Percentiles rank a stretch among this genome's conserved stretches.
phyloP scores from a whole-genome alignment of 768 basidiomycete genomes.

The Agrocybe praecox region DNA sequence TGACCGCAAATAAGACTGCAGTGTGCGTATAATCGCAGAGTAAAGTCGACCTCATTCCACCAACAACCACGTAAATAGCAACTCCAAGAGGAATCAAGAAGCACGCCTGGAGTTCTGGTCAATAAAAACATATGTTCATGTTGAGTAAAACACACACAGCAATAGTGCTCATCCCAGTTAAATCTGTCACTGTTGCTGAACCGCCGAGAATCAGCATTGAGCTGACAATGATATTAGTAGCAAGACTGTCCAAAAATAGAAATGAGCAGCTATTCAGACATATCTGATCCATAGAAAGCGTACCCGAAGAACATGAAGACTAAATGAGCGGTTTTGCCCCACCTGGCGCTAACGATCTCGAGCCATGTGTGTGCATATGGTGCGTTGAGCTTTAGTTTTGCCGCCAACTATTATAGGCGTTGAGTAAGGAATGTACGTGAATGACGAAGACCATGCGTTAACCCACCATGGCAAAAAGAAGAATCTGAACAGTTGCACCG shows the following conservation, averaged over 20 bases:
- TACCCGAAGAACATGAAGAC: constrained; percentile 90
- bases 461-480: constrained; percentile 83
- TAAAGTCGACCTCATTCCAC: constrained; percentile 85
- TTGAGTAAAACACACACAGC: constrained; percentile 48
- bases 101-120: constrained; percentile 54
- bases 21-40: constrained; percentile 92
- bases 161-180: constrained; percentile 90
- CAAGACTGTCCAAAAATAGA: constrained; percentile 46
- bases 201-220: constrained; percentile 82
- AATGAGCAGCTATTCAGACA: not conserved
- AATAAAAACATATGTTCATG: not conserved
- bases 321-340: constrained; percentile 80
- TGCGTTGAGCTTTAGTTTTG: constrained; percentile 91
- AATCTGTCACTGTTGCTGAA: constrained; percentile 82
- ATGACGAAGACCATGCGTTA: not conserved
- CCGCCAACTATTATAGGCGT: constrained; percentile 61
- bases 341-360: constrained; percentile 80
- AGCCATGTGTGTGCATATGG: constrained; percentile 89
- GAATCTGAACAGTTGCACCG: constrained; percentile 86
- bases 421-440: not conserved
- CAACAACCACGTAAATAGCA: constrained; percentile 84
- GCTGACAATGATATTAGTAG: constrained; percentile 92
- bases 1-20: constrained; percentile 82
- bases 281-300: constrained; percentile 6
- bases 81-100: constrained; percentile 91